Percentiles rank a stretch among this genome's conserved stretches.
phyloP scores from a whole-genome alignment of 495 filamentous ascomycete genomes.

The Daldinia bambusicola region DNA sequence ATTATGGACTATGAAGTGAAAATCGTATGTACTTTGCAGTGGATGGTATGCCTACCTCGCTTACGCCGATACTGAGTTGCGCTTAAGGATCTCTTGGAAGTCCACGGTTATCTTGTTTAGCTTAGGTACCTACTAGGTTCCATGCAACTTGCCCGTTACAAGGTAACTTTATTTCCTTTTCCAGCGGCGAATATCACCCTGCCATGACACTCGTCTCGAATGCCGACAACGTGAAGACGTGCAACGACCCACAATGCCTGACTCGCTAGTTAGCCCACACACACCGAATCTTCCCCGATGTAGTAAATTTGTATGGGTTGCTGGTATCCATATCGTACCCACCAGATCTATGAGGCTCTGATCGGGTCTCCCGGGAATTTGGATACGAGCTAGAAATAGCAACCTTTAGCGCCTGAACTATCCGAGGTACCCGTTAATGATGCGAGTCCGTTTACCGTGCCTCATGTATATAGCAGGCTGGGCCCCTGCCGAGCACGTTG shows the following conservation, averaged over 20 bases:
- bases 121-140: too few relatives aligned
- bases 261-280: neutral
- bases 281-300: neutral
- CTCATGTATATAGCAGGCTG: too few relatives aligned
- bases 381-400: neutral
- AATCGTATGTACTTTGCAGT: neutral
- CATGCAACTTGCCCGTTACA: neutral
- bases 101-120: neutral
- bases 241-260: neutral
- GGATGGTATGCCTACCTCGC: neutral
- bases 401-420: neutral
- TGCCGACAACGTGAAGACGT: neutral
- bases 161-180: neutral
- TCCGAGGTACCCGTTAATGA: neutral
- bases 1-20: neutral
- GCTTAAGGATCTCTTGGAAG: neutral
- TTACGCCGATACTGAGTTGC: neutral
- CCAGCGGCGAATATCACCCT: neutral
- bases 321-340: neutral
- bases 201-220: neutral
- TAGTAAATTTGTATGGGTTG: neutral
- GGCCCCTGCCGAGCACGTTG: neutral
- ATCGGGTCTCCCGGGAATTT: slow-evolving; percentile 3
- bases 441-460: neutral
- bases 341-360: slow-evolving; percentile 4